Percentiles rank a stretch among this genome's conserved stretches.
phyloP scores from a whole-genome alignment of 192 early-diverging fungal genomes.

The Entrophospora sp. region DNA sequence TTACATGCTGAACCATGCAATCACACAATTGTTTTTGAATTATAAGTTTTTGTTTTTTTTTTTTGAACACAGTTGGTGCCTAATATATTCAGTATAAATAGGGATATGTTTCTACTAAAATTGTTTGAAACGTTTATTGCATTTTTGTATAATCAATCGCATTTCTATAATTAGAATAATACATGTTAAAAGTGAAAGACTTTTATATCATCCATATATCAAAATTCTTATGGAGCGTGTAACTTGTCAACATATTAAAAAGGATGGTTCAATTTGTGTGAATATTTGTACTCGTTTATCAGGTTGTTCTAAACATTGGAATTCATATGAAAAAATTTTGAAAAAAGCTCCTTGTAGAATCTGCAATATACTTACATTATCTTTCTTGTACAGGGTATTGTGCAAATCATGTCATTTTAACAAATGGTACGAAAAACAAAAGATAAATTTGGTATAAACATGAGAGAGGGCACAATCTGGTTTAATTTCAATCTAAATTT shows the following conservation, averaged over 20 bases:
- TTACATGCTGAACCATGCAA: too few relatives aligned
- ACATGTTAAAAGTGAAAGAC: constrained; percentile 4
- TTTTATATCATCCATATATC: background rate
- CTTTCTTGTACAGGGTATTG: background rate
- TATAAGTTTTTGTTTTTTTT: too few relatives aligned
- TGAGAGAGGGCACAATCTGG: background rate
- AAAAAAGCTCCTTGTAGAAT: background rate
- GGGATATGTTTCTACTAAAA: background rate
- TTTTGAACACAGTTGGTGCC: too few relatives aligned
- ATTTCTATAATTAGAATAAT: background rate
- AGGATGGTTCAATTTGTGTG: constrained; percentile 1
- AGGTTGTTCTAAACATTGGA: background rate
- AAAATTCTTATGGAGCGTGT: background rate
- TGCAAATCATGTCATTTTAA: background rate
- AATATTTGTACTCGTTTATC: background rate
- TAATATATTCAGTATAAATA: background rate
- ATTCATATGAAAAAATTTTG: background rate
- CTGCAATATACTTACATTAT: background rate
- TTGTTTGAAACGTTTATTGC: background rate
- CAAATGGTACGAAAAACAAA: background rate
- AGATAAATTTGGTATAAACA: background rate
- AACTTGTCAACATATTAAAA: constrained; percentile 13
- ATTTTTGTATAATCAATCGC: background rate
- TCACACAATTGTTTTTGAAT: too few relatives aligned
- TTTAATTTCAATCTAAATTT: background rate